A percentile compares a stretch with the other conserved stretches of the same genome.
Evolutionary conservation across 2,329 filamentous ascomycete genomes (phyloP).

Genomic region (Penicillium janthinellum): DNA sequence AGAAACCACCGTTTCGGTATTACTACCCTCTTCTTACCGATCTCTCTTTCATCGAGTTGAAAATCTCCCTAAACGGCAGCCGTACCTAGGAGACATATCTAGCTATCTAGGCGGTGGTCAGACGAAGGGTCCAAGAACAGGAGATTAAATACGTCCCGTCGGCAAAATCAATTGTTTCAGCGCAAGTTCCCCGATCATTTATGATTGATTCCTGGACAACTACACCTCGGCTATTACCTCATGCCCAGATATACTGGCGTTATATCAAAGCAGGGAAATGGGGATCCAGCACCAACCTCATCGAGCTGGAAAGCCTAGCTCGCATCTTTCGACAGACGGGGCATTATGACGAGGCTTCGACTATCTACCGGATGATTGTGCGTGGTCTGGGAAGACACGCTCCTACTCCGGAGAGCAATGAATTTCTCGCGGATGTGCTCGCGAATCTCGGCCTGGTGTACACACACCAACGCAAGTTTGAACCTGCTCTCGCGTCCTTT

Average conservation of each 20-base stretch:
- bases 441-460: neutral
- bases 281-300: neutral
- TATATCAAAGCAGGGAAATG: slow-evolving; percentile 4
- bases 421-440: neutral
- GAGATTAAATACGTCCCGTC: too few species aligned
- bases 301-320: slow-evolving; percentile 4
- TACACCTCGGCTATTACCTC: neutral
- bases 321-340: slow-evolving; percentile 5
- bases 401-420: neutral
- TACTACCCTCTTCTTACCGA: too few species aligned
- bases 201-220: too few species aligned
- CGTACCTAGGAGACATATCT: too few species aligned
- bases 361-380: neutral
- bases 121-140: too few species aligned
- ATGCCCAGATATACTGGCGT: slow-evolving; percentile 2
- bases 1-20: too few species aligned
- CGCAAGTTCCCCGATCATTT: too few species aligned
- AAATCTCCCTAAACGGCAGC: too few species aligned
- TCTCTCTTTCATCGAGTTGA: too few species aligned
- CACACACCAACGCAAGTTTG: neutral
- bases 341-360: slow-evolving; percentile 3
- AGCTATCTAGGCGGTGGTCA: too few species aligned
- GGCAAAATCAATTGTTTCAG: too few species aligned
- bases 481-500: neutral
- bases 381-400: neutral